Conservation (phyloP, 192 early-diverging fungal genomes). For the Coemansia biformis region DNA sequence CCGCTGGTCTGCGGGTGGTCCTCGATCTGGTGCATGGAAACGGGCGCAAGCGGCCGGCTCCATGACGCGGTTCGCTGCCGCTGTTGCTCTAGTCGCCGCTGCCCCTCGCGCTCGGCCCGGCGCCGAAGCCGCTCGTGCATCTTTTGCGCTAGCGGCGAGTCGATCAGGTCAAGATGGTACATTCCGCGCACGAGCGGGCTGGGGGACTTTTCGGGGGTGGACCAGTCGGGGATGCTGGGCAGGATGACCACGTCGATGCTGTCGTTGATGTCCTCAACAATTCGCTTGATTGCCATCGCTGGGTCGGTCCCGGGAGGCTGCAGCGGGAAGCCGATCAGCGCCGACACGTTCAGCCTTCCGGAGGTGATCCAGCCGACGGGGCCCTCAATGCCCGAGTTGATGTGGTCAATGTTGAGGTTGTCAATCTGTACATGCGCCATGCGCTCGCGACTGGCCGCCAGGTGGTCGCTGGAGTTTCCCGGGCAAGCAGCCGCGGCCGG, state of each 20-base stretch:
- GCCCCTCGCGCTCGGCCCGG: conserved; percentile 37
- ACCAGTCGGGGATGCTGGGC: conserved; percentile 47
- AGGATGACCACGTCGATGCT: conserved; percentile 57
- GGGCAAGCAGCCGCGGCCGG: background rate
- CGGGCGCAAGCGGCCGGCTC: conserved; percentile 37
- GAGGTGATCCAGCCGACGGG: conserved; percentile 93
- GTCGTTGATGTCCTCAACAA: conserved; percentile 69
- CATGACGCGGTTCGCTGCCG: conserved; percentile 43
- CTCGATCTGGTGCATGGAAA: conserved; percentile 20
- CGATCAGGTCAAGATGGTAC: conserved; percentile 38
- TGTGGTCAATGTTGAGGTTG: conserved; percentile 82
- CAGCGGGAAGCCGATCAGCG: conserved; percentile 60
- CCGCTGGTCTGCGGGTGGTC: background rate
- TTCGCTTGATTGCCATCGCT: conserved; percentile 52
- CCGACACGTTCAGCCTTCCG: conserved; percentile 77
- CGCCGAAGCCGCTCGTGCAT: conserved; percentile 32
- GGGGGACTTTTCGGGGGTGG: conserved; percentile 34
- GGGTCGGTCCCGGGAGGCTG: conserved; percentile 41
- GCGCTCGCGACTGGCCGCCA: conserved; percentile 1
- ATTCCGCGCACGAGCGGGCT: conserved; percentile 37
- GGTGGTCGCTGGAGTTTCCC: background rate
- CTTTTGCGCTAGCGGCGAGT: conserved; percentile 31
- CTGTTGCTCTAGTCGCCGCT: conserved; percentile 38
- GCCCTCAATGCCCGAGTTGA: conserved; percentile 78
- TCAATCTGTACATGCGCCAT: conserved; percentile 76